Percentiles rank a stretch among this genome's conserved stretches.
Evolutionary conservation across 2,329 filamentous ascomycete genomes (phyloP).

Genomic region (Diaporthe batatas): DNA sequence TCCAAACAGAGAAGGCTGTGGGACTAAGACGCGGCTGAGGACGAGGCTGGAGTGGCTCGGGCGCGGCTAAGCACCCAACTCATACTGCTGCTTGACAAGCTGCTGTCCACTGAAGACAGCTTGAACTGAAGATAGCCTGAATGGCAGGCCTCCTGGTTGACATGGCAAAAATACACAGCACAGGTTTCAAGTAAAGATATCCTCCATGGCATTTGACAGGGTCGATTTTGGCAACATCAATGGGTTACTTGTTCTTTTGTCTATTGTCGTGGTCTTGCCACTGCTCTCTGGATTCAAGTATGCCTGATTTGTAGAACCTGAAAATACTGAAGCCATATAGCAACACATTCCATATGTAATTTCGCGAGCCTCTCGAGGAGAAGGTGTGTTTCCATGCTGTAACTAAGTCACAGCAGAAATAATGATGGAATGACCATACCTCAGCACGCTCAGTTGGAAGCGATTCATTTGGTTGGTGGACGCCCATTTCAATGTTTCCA

Average conservation of each 20-base stretch:
- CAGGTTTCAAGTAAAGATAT: background rate
- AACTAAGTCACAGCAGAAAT: no score
- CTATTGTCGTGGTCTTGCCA: background rate
- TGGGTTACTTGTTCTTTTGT: background rate
- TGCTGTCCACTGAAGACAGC: no score
- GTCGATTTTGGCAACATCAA: background rate
- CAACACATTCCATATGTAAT: background rate
- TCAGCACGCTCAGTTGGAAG: background rate
- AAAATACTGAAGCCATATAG: background rate
- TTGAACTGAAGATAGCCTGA: no score
- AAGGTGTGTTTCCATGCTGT: background rate
- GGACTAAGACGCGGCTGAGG: background rate
- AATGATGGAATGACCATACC: no score
- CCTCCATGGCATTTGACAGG: background rate
- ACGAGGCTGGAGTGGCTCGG: background rate
- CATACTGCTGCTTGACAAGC: background rate
- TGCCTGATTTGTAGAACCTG: background rate
- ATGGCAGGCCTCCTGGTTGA: no score
- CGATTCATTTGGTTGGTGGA: no score
- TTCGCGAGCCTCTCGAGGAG: background rate
- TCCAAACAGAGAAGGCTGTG: background rate
- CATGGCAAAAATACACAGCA: background rate
- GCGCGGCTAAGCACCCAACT: background rate
- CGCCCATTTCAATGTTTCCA: no score
- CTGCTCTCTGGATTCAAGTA: background rate